Base-by-base conservation (phyloP, 768 basidiomycete species). In the Rhizopogon roseolus region DNA sequence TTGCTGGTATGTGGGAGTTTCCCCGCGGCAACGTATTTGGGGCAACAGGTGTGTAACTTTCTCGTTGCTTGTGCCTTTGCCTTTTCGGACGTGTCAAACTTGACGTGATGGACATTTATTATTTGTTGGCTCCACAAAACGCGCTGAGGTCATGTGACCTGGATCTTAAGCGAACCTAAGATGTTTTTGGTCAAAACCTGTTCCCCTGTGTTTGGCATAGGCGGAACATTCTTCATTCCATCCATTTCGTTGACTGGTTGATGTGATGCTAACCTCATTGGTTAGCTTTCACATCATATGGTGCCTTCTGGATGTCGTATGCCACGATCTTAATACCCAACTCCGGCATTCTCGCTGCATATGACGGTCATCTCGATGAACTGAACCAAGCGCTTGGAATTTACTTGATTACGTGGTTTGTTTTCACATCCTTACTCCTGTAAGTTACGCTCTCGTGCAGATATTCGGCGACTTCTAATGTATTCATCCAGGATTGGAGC, bases 1-100 rank as follows among this genome's bases (percentile, higher is more conserved):
- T 94, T 38, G 93, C 92, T 29, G 93, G 93, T 40, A 91, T 93
- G 86, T 93, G 90, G 90, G 85, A 86, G 68, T 86, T 85, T 71
- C 80, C 82, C 14, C 70, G 78, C 32, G 84, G 84, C 1, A 90
- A 91, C 58, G 73, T 71, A 0, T 89, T 90, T 57, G 86, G 84
- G 60, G 88, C 79, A 10, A 84, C 87, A 28, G 86, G 88, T 87
- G 39, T 68, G 85, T 72, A 1, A 14, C 37, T 56, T 32, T 2
- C 2, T 27, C 5, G 27, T 36, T 25, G 4, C 25, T 32, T 6
- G 7, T 27, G 29, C 17, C 22, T 36, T 36, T 32, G 19, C 10
- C 9, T 4, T 4, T 13, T 4, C 3, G 9, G 28, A n/a, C 8
- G 6, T 11, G 28, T 14, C 25, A 10, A 10, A 14, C 17, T 13